Evolutionary conservation across 805 yeast species (phyloP).

Genomic region (Kregervanrija delftensis): DNA sequence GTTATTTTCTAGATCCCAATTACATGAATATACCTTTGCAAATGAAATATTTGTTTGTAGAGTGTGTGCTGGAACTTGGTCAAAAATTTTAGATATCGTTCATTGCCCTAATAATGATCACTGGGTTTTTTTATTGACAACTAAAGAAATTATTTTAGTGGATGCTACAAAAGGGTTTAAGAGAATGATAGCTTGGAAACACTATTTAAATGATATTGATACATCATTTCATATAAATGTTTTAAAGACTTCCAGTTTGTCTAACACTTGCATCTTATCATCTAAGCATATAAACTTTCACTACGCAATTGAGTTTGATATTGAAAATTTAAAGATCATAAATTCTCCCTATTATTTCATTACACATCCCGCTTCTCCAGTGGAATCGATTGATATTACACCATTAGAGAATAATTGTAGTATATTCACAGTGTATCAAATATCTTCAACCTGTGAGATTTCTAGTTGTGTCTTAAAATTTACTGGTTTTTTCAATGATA

Average conservation of each 20-base stretch:
- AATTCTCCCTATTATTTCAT: slow-evolving; percentile 20
- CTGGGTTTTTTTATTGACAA: slow-evolving; percentile 51
- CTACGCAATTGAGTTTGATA: slow-evolving; percentile 25
- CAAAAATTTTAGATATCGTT: slow-evolving; percentile 39
- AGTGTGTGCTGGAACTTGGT: slow-evolving; percentile 48
- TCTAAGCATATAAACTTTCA: slow-evolving; percentile 24
- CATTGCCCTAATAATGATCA: slow-evolving; percentile 16
- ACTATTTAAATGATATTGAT: slow-evolving; percentile 50
- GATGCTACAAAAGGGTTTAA: slow-evolving; percentile 28
- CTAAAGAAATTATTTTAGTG: slow-evolving; percentile 57
- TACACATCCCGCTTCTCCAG: slow-evolving; percentile 16
- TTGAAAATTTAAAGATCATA: slow-evolving; percentile 12
- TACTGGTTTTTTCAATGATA: slow-evolving; percentile 4
- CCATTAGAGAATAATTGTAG: slow-evolving; percentile 1
- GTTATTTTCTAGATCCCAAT: slow-evolving; percentile 37
- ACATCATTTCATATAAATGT: slow-evolving; percentile 39
- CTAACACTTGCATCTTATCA: slow-evolving; percentile 22
- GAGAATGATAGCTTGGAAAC: slow-evolving; percentile 67
- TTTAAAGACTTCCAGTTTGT: not conserved
- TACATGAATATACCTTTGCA: slow-evolving; percentile 28
- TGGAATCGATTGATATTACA: slow-evolving; percentile 11
- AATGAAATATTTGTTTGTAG: slow-evolving; percentile 28
- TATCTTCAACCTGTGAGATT: slow-evolving; percentile 13
- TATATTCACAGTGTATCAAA: slow-evolving; percentile 1
- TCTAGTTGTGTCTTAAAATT: slow-evolving; percentile 12